phyloP scores from a whole-genome alignment of 139 green algal genomes.

The Raphidocelis subcapitata region DNA sequence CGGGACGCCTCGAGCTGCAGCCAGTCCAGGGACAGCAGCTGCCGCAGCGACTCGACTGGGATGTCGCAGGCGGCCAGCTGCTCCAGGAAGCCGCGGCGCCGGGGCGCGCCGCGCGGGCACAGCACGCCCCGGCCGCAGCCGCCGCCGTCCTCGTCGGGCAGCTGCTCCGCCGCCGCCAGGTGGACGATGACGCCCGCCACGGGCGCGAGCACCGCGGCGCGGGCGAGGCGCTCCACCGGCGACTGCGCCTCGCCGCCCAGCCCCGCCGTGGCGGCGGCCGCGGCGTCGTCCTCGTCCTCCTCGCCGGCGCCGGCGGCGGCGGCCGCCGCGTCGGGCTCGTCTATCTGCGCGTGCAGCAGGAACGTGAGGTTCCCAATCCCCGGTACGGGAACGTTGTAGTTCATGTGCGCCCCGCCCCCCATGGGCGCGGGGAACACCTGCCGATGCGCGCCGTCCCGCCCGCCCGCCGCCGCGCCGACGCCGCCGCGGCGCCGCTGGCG shows the following conservation, averaged over 20 bases:
- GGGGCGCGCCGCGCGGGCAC: neutral
- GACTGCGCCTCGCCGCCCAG: constrained; percentile 2
- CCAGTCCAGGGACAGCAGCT: neutral
- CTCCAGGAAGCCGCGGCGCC: neutral
- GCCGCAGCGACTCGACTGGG: neutral
- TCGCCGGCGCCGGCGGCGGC: neutral
- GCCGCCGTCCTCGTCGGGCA: constrained; percentile 5
- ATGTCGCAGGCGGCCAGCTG: neutral
- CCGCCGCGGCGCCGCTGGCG: too few relatives aligned
- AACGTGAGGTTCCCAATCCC: neutral
- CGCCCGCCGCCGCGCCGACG: neutral
- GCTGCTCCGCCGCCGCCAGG: neutral
- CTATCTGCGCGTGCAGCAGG: neutral
- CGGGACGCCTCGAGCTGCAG: neutral
- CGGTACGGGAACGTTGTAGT: neutral
- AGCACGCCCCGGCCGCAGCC: neutral
- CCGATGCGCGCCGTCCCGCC: neutral
- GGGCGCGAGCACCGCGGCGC: constrained; percentile 48
- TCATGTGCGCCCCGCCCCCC: neutral
- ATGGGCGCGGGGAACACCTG: neutral
- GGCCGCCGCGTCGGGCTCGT: neutral
- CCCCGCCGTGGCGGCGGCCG: too few relatives aligned
- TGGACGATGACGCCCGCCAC: constrained; percentile 48
- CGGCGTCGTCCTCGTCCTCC: neutral
- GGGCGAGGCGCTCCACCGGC: constrained; percentile 37